Base-by-base conservation (phyloP, 148 eudicot genomes). In the Camellia granthamiana region DNA sequence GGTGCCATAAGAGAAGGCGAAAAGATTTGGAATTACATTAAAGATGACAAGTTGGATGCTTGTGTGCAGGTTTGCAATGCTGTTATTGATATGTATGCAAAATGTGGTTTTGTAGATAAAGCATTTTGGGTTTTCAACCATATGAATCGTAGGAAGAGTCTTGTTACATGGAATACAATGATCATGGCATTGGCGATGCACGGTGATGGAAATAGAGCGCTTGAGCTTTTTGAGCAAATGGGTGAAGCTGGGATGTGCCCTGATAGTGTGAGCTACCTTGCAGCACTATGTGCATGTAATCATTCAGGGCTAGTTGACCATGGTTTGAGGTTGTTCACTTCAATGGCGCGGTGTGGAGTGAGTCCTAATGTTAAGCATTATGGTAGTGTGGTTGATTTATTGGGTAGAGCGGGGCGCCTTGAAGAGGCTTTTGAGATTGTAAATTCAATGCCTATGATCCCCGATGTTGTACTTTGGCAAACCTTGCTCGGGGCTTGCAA, bases 401-500 rank as follows among this genome's bases (percentile, higher is more conserved):
- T 94, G 81, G 98, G 98, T 11, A 84, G 98, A 76, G 91, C 97
- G 0, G 97, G 98, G 71, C 84, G 92, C 85, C 71, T 94, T 13
- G 79, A 81, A n/a, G 90, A 92, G 63, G 97, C 97, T 38, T 90
- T 86, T 76, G 80, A 86, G 7, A 85, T 92, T 58, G 88, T 90
- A 30, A 84, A 87, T 10, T 85, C 89, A 30, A 94, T 94, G 94
- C 89, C 93, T 12, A 59, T 91, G 82, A 60, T 52, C 66, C 97
- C 97, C 4, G 95, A 92, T 79, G 82, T 81, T 18, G 95, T 92
- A 13, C 88, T 92, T 44, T 94, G 97, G 97, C 93, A 92, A 72
- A 92, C 98, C 13, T 82, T 94, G 61, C 84, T 94, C 23, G 97
- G 98, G 59, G 97, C 98, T 30, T 92, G 90, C 72, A 94, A 88